Evolutionary conservation across 768 basidiomycete genomes (phyloP).

Genomic region (Suillus hirtellus): DNA sequence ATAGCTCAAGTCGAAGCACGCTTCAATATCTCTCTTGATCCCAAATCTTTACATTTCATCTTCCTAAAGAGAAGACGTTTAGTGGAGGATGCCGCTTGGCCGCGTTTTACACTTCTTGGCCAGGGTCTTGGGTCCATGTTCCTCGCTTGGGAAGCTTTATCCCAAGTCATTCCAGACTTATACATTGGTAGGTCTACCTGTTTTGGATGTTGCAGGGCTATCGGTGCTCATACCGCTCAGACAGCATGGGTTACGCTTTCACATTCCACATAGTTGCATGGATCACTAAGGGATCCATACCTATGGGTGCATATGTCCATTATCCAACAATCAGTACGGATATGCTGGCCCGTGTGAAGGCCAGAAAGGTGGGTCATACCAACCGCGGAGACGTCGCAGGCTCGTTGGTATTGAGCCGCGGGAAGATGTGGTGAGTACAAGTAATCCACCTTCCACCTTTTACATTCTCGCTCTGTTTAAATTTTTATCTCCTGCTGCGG

Average conservation of each 20-base stretch:
- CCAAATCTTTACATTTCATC: constrained; percentile 74
- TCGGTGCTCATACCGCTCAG: constrained; percentile 40
- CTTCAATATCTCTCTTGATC: constrained; percentile 76
- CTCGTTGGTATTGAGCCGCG: constrained; percentile 51
- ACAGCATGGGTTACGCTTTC: constrained; percentile 98
- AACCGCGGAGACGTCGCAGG: constrained; percentile 50
- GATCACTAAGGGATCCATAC: constrained; percentile 53
- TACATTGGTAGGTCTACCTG: constrained; percentile 69
- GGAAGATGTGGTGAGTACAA: constrained; percentile 61
- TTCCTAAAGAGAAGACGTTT: constrained; percentile 68
- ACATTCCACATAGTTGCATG: constrained; percentile 77
- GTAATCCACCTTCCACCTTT: constrained; percentile 1
- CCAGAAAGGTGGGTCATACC: constrained; percentile 66
- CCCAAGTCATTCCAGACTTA: constrained; percentile 78
- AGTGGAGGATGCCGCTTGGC: constrained; percentile 84
- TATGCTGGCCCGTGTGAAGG: constrained; percentile 83
- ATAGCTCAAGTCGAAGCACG: constrained; percentile 81
- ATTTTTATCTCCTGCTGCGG: neutral
- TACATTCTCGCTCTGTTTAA: neutral
- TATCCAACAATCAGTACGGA: constrained; percentile 96
- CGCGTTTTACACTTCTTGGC: constrained; percentile 86
- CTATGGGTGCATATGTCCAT: constrained; percentile 90
- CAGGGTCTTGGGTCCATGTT: constrained; percentile 89
- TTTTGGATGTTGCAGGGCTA: constrained; percentile 10
- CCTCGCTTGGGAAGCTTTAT: constrained; percentile 82